phyloP scores from a whole-genome alignment of 225 moss, liverwort and hornwort genomes.

The Marchantia paleacea region DNA sequence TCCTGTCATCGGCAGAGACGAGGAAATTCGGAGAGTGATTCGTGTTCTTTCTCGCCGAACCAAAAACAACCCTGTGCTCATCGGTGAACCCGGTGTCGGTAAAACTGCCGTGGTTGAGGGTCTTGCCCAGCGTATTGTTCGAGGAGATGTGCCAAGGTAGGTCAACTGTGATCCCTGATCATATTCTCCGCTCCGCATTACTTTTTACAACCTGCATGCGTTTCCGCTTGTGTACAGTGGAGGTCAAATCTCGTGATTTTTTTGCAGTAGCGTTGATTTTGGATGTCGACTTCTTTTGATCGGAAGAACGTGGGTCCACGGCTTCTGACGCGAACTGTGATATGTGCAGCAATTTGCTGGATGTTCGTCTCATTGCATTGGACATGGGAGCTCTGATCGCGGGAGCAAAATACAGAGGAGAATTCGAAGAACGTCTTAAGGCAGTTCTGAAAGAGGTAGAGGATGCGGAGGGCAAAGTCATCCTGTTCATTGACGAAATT shows the following conservation, averaged over 20 bases:
- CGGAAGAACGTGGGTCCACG: no score
- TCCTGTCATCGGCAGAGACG: conserved; percentile 92
- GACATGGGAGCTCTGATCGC: conserved; percentile 93
- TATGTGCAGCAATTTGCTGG: conserved; percentile 65
- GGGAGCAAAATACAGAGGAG: conserved; percentile 88
- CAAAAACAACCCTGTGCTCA: conserved; percentile 91
- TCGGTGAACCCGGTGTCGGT: conserved; percentile 94
- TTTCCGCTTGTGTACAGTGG: no score
- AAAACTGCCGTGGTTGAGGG: conserved; percentile 98
- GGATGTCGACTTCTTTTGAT: no score
- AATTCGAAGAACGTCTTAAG: conserved; percentile 91
- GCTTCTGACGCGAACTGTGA: background rate
- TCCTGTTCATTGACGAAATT: conserved; percentile 91
- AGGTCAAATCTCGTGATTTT: no score
- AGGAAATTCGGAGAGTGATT: conserved; percentile 91
- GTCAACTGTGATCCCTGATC: background rate
- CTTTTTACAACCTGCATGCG: no score
- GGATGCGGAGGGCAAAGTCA: conserved; percentile 80
- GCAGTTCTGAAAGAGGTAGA: conserved; percentile 93
- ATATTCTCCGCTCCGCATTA: no score
- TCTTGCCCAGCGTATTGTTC: conserved; percentile 81
- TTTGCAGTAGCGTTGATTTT: no score
- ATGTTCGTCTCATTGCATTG: conserved; percentile 70
- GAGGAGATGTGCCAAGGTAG: conserved; percentile 84
- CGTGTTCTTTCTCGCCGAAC: conserved; percentile 85